These are phyloP conservation scores for Elaeis guineensis DNA, from an alignment of 176 grass and related monocot genomes.

Conservation along the genomic window DNA sequence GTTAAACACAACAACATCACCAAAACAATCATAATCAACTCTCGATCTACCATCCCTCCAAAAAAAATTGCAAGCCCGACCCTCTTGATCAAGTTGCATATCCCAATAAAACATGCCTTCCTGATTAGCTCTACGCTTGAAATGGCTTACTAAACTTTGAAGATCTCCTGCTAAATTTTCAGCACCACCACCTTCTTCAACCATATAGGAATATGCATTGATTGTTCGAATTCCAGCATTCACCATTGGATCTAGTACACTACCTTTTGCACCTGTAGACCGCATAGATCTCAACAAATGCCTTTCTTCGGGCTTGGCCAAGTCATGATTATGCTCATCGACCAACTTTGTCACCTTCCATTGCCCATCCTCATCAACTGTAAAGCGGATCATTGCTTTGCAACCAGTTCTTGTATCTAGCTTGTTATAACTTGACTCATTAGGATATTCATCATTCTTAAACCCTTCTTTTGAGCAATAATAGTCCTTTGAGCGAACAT, in stretches of 20 bases:
- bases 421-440: conserved; percentile 49
- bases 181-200: conserved; percentile 28
- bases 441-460: conserved; percentile 63
- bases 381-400: conserved; percentile 71
- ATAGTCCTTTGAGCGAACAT: conserved; percentile 73
- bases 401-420: conserved; percentile 73
- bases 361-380: conserved; percentile 47
- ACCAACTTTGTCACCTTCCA: conserved; percentile 66
- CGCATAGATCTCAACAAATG: conserved; percentile 64
- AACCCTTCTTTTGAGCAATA: conserved; percentile 84
- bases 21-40: conserved; percentile 60
- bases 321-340: conserved; percentile 68
- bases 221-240: conserved; percentile 37
- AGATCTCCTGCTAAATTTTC: conserved; percentile 34
- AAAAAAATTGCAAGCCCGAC: conserved; percentile 58
- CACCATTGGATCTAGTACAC: conserved; percentile 41
- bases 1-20: conserved; percentile 75
- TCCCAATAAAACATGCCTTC: conserved; percentile 82
- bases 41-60: conserved; percentile 68
- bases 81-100: conserved; percentile 30
- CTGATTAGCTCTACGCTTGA: conserved; percentile 48
- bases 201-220: conserved; percentile 25
- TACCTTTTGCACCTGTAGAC: conserved; percentile 57
- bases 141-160: conserved; percentile 46
- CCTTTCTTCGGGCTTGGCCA: conserved; percentile 58